Base-by-base conservation (phyloP, 2,329 filamentous ascomycete species). In the Talaromyces sp. region DNA sequence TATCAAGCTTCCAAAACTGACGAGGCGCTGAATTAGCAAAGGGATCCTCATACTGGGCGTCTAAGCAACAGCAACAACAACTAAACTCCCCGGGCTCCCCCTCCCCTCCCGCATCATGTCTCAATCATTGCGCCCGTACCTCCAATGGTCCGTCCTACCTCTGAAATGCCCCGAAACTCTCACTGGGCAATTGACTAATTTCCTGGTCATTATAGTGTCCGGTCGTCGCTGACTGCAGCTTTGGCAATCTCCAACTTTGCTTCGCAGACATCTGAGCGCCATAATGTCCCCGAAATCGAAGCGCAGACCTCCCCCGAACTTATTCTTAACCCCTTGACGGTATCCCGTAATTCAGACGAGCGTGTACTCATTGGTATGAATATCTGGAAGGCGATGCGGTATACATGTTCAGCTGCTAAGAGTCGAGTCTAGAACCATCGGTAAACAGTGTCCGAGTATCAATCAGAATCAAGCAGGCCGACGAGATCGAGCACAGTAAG, bases 391-490 rank as follows among this genome's bases (percentile, higher is more conserved):
- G 19, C 22, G 14, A 24, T 35, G 3, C 8, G 8, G 11, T 10
- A 33, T 20, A 3, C 5, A 10, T 27, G 13, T 30, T 33, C 13
- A 11, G 11, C 8, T 44, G 16, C 41, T 44, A 27, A 44, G 19
- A 10, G 17, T 11, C 30, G n/a, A 32, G 35, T 24, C 16, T 20
- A 46, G 43, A 55, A 63, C 81, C 96, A 97, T 94, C 90, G 74
- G 88, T 97, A 78, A 99, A 99, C 83, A 95, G 90, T 64, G 89
- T 99, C 64, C 88, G 94, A 65, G 89, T 99, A 69, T 96, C 91
- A 83, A 96, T 99, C 79, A 91, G 93, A 81, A 97, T 99, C 76
- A 99, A 99, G 80, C 94, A 99, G 81, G 94, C 94, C 57, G 94
- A 99, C 75, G 94, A 99, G 79, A 99, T 97, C 68, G 94, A 99